These are phyloP conservation scores for Talaromyces sp. DNA, from an alignment of 2,329 filamentous ascomycete species.

Conservation along the genomic window DNA sequence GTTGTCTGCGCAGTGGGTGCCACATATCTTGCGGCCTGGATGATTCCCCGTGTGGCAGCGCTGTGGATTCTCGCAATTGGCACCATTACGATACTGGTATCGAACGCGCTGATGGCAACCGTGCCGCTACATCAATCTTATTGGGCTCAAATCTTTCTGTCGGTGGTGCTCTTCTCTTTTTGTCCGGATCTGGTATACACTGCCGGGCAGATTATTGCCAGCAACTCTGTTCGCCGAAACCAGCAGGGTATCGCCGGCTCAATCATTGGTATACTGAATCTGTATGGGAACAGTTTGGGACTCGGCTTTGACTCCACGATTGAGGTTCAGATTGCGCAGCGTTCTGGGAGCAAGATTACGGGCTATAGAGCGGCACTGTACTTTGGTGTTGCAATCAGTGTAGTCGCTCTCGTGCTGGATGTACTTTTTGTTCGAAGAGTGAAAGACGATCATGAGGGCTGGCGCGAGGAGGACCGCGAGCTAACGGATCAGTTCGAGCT, in stretches of 20 bases:
- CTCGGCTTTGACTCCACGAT: slow-evolving; percentile 43
- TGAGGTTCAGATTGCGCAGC: slow-evolving; percentile 24
- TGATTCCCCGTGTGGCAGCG: slow-evolving; percentile 45
- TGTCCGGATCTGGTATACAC: slow-evolving; percentile 50
- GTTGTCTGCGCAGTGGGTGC: slow-evolving; percentile 36
- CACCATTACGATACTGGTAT: slow-evolving; percentile 24
- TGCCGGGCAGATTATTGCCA: slow-evolving; percentile 51
- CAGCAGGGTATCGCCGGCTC: slow-evolving; percentile 50
- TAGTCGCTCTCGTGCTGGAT: slow-evolving; percentile 25
- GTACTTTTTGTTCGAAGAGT: slow-evolving; percentile 28
- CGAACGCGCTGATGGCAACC: slow-evolving; percentile 39
- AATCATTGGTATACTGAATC: slow-evolving; percentile 44
- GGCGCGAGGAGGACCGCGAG: slow-evolving; percentile 19
- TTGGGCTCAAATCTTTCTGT: slow-evolving; percentile 42
- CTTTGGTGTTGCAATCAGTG: slow-evolving; percentile 29
- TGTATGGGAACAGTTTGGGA: slow-evolving; percentile 42
- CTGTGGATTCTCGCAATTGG: slow-evolving; percentile 48
- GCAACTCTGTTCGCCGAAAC: slow-evolving; percentile 45
- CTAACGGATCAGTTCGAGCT: slow-evolving; percentile 13
- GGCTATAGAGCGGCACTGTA: slow-evolving; percentile 31
- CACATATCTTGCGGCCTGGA: slow-evolving; percentile 40
- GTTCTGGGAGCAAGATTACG: slow-evolving; percentile 17
- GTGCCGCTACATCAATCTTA: slow-evolving; percentile 44
- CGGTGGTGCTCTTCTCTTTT: slow-evolving; percentile 31
- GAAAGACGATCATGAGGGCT: slow-evolving; percentile 32